Evolutionary conservation across 2,329 filamentous ascomycete genomes (phyloP).

Genomic region (Pyrenochaeta sp.): DNA sequence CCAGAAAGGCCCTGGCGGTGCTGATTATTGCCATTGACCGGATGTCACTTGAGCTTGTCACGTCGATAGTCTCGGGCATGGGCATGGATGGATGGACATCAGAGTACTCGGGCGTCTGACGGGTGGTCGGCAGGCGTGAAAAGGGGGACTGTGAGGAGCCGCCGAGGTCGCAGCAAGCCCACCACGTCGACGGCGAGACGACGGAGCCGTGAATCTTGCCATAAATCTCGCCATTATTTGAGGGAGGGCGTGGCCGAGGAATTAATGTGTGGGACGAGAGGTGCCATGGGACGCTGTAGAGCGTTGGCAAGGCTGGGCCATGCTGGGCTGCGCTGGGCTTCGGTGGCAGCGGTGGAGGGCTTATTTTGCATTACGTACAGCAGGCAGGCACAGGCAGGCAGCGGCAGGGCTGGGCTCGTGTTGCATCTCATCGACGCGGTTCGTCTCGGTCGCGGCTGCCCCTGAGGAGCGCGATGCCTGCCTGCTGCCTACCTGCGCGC

Average conservation of each 20-base stretch:
- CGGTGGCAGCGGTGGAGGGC: neutral
- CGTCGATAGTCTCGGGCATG: conserved; percentile 1
- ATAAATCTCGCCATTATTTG: neutral
- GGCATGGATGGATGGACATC: too few relatives aligned
- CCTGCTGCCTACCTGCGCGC: too few relatives aligned
- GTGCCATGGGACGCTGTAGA: too few relatives aligned
- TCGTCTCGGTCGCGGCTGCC: conserved; percentile 11
- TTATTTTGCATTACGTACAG: too few relatives aligned
- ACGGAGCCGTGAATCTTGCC: neutral
- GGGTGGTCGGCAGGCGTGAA: conserved; percentile 4
- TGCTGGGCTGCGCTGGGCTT: too few relatives aligned
- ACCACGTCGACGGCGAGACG: neutral
- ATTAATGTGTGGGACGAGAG: conserved; percentile 4
- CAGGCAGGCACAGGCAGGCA: neutral
- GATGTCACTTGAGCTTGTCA: conserved; percentile 26
- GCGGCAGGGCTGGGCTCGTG: neutral
- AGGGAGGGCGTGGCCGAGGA: too few relatives aligned
- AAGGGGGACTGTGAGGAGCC: neutral
- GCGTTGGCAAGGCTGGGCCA: too few relatives aligned
- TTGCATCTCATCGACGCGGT: neutral
- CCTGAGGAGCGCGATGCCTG: too few relatives aligned
- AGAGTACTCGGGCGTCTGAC: too few relatives aligned
- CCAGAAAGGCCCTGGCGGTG: conserved; percentile 1
- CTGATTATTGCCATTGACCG: conserved; percentile 10
- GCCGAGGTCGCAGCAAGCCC: neutral